A percentile compares a stretch with the other conserved stretches of the same genome.
phyloP scores from a whole-genome alignment of 768 basidiomycete species.

The Lactarius sanguifluus region DNA sequence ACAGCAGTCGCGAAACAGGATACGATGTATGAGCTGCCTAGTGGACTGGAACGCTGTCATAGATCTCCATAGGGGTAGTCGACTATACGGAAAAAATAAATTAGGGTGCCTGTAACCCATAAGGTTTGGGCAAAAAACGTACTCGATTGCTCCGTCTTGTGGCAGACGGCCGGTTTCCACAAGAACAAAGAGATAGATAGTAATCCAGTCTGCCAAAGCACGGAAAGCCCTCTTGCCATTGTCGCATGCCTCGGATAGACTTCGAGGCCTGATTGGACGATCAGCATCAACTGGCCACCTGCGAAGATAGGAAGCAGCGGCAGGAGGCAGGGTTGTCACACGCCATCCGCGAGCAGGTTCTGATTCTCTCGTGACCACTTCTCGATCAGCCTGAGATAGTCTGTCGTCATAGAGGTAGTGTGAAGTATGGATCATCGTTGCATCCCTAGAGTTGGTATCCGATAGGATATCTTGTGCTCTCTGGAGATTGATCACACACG shows the following conservation, averaged over 20 bases:
- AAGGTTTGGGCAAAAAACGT: constrained; percentile 10
- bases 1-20: constrained; percentile 25
- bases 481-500: constrained; percentile 9
- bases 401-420: constrained; percentile 17
- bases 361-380: constrained; percentile 17
- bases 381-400: constrained; percentile 11
- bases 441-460: constrained; percentile 9
- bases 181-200: constrained; percentile 26
- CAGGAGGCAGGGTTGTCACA: constrained; percentile 11
- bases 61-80: constrained; percentile 24
- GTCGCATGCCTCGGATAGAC: constrained; percentile 24
- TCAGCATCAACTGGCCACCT: constrained; percentile 18
- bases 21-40: constrained; percentile 26
- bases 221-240: constrained; percentile 23
- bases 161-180: constrained; percentile 26
- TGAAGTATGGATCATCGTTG: constrained; percentile 4
- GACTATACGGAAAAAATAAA: constrained; percentile 4
- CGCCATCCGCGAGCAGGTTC: constrained; percentile 15
- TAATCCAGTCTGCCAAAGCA: constrained; percentile 26
- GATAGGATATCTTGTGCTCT: background rate
- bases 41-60: constrained; percentile 28
- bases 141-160: constrained; percentile 27
- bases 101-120: constrained; percentile 3
- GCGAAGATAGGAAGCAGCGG: constrained; percentile 13
- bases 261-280: constrained; percentile 25